Evolutionary conservation across 768 basidiomycete species (phyloP).

Genomic region (Tephrocybe sp.): DNA sequence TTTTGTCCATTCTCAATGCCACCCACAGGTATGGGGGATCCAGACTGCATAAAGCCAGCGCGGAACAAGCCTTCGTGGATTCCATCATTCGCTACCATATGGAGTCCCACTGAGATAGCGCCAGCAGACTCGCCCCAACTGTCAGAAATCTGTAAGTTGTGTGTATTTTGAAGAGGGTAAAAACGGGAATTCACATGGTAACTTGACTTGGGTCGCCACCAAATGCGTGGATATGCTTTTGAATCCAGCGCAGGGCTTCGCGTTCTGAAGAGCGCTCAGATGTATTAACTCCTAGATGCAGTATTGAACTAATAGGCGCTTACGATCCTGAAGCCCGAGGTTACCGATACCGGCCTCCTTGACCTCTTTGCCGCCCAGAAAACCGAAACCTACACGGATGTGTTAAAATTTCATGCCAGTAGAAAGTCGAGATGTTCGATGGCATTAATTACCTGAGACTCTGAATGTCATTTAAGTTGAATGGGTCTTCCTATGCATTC

Average conservation of each 20-base stretch:
- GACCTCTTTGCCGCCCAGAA: conserved; percentile 50
- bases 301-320: conserved; percentile 14
- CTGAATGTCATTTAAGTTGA: neutral
- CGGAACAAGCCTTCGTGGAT: conserved; percentile 45
- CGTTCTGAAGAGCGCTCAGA: conserved; percentile 37
- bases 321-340: conserved; percentile 66
- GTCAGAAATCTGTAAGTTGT: neutral
- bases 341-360: conserved; percentile 53
- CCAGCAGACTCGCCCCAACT: conserved; percentile 47
- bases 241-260: conserved; percentile 60
- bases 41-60: conserved; percentile 50
- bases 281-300: neutral
- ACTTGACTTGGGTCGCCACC: conserved; percentile 65
- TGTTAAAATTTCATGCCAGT: neutral
- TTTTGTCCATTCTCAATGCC: conserved; percentile 42
- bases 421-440: neutral
- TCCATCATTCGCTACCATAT: conserved; percentile 47
- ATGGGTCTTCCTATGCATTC: neutral
- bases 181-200: conserved; percentile 39
- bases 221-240: conserved; percentile 60
- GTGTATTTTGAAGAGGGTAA: neutral
- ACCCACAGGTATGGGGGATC: conserved; percentile 41
- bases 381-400: conserved; percentile 38
- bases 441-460: neutral
- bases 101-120: conserved; percentile 49